Evolutionary conservation across 768 basidiomycete genomes (phyloP).

Genomic region (Phanerochaete carnosa): DNA sequence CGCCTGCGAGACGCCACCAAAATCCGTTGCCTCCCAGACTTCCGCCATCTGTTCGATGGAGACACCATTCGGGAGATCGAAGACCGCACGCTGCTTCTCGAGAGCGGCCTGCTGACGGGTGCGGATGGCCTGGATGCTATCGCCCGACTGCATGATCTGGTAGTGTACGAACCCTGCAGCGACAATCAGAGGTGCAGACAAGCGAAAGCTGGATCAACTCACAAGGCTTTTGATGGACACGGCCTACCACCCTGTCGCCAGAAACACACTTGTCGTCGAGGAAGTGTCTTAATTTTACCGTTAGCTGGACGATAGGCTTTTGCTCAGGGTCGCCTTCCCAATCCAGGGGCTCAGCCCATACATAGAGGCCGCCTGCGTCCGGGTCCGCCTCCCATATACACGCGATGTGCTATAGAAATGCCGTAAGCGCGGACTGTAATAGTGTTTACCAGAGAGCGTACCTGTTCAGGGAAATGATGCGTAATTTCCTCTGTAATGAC

Average conservation of each 20-base stretch:
- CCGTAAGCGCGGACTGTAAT: background rate
- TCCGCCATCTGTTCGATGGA: conserved; percentile 28
- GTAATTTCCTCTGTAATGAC: conserved; percentile 54
- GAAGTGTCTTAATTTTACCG: conserved; percentile 45
- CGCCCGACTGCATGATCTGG: conserved; percentile 41
- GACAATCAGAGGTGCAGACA: background rate
- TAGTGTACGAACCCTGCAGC: conserved; percentile 61
- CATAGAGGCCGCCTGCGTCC: conserved; percentile 40
- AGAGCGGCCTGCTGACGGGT: conserved; percentile 29
- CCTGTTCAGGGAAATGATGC: conserved; percentile 62
- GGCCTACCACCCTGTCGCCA: conserved; percentile 23
- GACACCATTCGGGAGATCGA: conserved; percentile 49
- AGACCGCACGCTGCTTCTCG: conserved; percentile 44
- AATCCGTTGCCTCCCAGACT: conserved; percentile 46
- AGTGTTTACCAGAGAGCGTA: conserved; percentile 26
- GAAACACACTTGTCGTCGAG: conserved; percentile 34
- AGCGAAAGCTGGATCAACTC: conserved; percentile 1
- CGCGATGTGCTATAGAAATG: conserved; percentile 44
- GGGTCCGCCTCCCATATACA: conserved; percentile 61
- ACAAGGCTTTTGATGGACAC: background rate
- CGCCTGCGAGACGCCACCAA: conserved; percentile 24
- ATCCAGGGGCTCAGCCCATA: conserved; percentile 65
- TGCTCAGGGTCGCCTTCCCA: conserved; percentile 30
- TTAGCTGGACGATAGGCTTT: conserved; percentile 55
- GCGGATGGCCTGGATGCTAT: conserved; percentile 33